A percentile compares a stretch with the other conserved stretches of the same genome.
Evolutionary conservation across 306 rosid genomes (phyloP).

Genomic region (Cyamopsis tetragonoloba): DNA sequence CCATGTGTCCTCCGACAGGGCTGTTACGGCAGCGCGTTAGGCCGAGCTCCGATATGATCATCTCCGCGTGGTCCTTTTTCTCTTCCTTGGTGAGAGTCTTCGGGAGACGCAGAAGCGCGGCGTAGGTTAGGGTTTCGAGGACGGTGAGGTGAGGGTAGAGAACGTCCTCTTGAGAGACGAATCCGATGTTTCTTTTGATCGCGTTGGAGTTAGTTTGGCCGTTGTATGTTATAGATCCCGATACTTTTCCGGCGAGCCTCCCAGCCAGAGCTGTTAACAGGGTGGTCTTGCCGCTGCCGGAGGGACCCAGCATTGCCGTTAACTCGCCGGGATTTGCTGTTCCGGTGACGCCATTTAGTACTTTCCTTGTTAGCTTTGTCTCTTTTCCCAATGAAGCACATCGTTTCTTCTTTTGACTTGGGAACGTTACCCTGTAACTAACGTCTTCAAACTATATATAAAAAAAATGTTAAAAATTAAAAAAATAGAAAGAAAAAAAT

Average conservation of each 20-base stretch:
- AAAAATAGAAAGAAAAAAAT: neutral
- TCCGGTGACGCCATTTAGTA: slow-evolving; percentile 62
- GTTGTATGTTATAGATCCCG: slow-evolving; percentile 73
- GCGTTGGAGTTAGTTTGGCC: slow-evolving; percentile 44
- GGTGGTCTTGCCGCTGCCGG: slow-evolving; percentile 91
- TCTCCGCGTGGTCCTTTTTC: slow-evolving; percentile 54
- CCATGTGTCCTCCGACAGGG: slow-evolving; percentile 56
- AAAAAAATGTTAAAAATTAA: neutral
- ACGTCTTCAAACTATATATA: slow-evolving; percentile 70
- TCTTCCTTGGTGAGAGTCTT: slow-evolving; percentile 46
- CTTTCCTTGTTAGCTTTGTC: slow-evolving; percentile 37
- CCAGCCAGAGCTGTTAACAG: slow-evolving; percentile 67
- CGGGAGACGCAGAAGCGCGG: slow-evolving; percentile 67
- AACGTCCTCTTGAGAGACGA: slow-evolving; percentile 77
- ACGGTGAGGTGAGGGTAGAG: slow-evolving; percentile 82
- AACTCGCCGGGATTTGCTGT: slow-evolving; percentile 69
- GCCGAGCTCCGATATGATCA: slow-evolving; percentile 58
- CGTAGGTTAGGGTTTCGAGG: slow-evolving; percentile 58
- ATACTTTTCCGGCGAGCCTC: slow-evolving; percentile 52
- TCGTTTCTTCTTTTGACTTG: slow-evolving; percentile 17
- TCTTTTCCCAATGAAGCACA: slow-evolving; percentile 35
- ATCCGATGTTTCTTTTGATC: slow-evolving; percentile 63
- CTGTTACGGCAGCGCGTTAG: slow-evolving; percentile 52
- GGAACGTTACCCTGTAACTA: slow-evolving; percentile 42
- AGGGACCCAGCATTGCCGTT: slow-evolving; percentile 85